A percentile compares a stretch with the other conserved stretches of the same genome.
Conservation (phyloP, 768 basidiomycete genomes). For the Amanita jacksonii region DNA sequence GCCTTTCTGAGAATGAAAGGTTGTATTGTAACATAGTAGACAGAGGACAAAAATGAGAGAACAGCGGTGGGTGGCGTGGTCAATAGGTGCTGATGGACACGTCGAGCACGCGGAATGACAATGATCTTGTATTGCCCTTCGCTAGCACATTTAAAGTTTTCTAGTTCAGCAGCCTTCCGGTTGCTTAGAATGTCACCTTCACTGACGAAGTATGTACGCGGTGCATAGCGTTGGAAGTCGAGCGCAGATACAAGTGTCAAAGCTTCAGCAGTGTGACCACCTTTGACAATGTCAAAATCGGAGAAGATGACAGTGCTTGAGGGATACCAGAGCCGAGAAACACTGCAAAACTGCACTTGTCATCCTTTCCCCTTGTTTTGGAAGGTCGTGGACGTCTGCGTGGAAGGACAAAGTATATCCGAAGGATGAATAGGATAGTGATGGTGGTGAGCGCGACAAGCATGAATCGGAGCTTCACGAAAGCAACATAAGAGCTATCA, state of each 20-base stretch:
- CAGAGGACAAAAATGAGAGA: slow-evolving; percentile 48
- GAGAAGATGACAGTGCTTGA: background rate
- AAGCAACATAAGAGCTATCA: no score
- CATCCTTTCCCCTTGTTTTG: slow-evolving; percentile 6
- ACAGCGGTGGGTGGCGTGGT: slow-evolving; percentile 61
- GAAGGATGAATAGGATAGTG: slow-evolving; percentile 12
- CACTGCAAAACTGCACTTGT: slow-evolving; percentile 50
- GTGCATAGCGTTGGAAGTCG: slow-evolving; percentile 65
- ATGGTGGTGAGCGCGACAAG: background rate
- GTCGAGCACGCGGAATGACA: slow-evolving; percentile 77
- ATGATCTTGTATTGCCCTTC: slow-evolving; percentile 37
- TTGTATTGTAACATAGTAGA: slow-evolving; percentile 48
- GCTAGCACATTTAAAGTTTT: slow-evolving; percentile 28
- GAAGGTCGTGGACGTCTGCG: background rate
- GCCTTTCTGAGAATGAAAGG: slow-evolving; percentile 33
- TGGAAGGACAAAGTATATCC: slow-evolving; percentile 25
- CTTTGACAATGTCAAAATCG: slow-evolving; percentile 29
- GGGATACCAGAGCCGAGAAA: slow-evolving; percentile 87
- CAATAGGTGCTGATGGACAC: slow-evolving; percentile 71
- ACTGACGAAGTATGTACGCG: slow-evolving; percentile 73
- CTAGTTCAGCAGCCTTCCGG: slow-evolving; percentile 59
- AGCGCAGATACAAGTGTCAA: slow-evolving; percentile 62
- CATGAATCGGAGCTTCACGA: background rate
- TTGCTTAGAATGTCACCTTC: slow-evolving; percentile 75
- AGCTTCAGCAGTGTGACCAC: slow-evolving; percentile 91